Base-by-base conservation (phyloP, 2,329 filamentous ascomycete genomes). In the Elsinoe ampelina region DNA sequence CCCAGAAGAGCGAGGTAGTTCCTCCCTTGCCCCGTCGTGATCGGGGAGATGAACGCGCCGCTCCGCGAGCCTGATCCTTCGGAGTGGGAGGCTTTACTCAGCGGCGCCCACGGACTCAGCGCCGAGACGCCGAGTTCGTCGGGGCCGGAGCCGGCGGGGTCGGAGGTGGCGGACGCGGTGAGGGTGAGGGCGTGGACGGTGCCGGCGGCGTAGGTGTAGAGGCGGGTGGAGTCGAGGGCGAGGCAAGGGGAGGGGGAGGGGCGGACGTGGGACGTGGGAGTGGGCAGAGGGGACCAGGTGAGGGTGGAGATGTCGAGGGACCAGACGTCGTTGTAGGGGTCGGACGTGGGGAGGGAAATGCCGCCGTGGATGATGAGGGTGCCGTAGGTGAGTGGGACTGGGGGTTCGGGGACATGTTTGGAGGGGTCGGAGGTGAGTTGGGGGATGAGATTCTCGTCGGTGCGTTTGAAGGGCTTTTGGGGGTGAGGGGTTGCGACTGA, bases 331-430 rank as follows among this genome's bases (percentile, higher is more conserved):
- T 68, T 71, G 7, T 72, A 41, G 1, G 57, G 19, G 12, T 52
- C 48, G 19, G 35, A 39, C 6, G 13, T 19, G 13, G 32, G 10
- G 17, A 34, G 22, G 32, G 66, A 65, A 5, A 63, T 66, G 2
- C 80, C 80, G 19, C 78, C 78, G 43, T 78, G 68, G 0, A 81
- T 65, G 47, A 82, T 70, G 6, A 82, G 65, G 2, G 79, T 77
- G 43, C 77, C 76, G 66, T 77, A 77, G 1, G 69, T 65, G 55
- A 70, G 67, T 2, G 66, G 55, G 4, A 65, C 66, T 2, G 72
- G 65, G 1, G 72, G 72, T 17, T 75, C 72, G 3, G 73, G 73
- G 0, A 75, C 68, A 26, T 66, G 62, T 51, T 68, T 68, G 1
- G 70, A 67, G 3, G 73, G 72, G 58, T 75, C 73, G 2, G 66